A percentile compares a stretch with the other conserved stretches of the same genome.
Conservation (phyloP, 1,139 yeast genomes). For the Magnusiomyces fungicola region DNA sequence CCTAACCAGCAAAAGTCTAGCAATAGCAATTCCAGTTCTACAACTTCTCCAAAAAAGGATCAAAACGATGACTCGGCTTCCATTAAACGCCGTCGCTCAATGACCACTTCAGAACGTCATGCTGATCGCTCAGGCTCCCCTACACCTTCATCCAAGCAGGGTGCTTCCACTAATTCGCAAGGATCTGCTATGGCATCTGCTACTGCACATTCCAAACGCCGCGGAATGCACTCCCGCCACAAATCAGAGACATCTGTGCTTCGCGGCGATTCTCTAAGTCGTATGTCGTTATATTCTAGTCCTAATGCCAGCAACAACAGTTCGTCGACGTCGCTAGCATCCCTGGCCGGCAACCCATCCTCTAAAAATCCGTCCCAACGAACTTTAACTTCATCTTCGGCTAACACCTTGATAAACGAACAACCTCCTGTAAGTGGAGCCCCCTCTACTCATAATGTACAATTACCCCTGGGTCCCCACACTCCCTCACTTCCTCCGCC, state of each 20-base stretch:
- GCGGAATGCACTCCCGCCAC: constrained; percentile 16
- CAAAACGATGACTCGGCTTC: constrained; percentile 7
- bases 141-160: constrained; percentile 1
- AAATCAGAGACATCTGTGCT: constrained; percentile 16
- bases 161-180: background rate
- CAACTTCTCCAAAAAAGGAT: constrained; percentile 16
- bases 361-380: background rate
- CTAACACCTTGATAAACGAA: background rate
- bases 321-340: constrained; percentile 3
- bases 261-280: constrained; percentile 14
- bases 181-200: constrained; percentile 11
- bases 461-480: background rate
- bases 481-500: background rate
- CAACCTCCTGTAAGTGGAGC: background rate
- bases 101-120: constrained; percentile 1
- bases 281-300: constrained; percentile 14
- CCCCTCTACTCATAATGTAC: background rate
- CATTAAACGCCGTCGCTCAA: constrained; percentile 13
- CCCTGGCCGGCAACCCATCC: constrained; percentile 4
- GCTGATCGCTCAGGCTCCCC: constrained; percentile 9
- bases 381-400: background rate
- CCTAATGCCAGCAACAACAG: constrained; percentile 6
- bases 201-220: constrained; percentile 11
- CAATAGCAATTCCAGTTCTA: background rate
- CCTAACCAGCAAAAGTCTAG: constrained; percentile 15